Evolutionary conservation across 305 asterid genomes (phyloP), one percentile per base, ranked within the genome.

Genomic region (Ilex paraguariensis): DNA sequence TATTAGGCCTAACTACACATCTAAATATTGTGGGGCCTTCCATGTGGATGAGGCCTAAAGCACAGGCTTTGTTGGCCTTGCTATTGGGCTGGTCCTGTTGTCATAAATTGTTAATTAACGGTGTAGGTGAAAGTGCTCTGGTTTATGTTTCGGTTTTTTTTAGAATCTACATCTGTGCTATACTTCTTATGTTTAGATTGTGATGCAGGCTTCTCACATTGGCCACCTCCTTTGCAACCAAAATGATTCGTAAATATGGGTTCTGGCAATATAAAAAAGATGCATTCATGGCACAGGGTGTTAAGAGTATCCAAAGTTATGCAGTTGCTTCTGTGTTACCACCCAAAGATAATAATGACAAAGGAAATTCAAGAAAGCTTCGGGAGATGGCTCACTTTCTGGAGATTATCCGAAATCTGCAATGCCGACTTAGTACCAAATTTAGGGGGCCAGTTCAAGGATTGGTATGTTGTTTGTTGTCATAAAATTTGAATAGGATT

Each of bases 121-220:
- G 42, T 36, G 7, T 36, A 36, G 28, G 53, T 49, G 53, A n/a
- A 49, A 49, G 53, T n/a, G 16, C 53, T 49, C 11, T 12, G 16
- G 11, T 49, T 49, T 49, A 11, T 49, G 53, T 49, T 49, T 11
- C 12, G 7, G 53, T 65, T 69, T 45, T 58, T 69, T 48, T 62
- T 66, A 61, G 42, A 57, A 53, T 75, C 61, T 52, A 62, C 67
- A 55, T 56, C 45, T 61, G 71, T 62, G 64, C 59, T 54, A 66
- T 74, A 28, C 8, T 32, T 64, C 61, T 60, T 60, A 63, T 60
- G 52, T 54, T 65, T 56, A 67, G 57, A 59, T 66, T 77, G 75
- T 85, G 74, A 76, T 76, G 64, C 92, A 93, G 99, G 92, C 95
- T 93, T 75, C 97, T 93, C 68, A 82, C 90, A 59, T 73, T 90